Evolutionary conservation across 2,329 filamentous ascomycete species (phyloP), one percentile per base, ranked within the genome.

Genomic region (Ophiostoma tasmaniense): DNA sequence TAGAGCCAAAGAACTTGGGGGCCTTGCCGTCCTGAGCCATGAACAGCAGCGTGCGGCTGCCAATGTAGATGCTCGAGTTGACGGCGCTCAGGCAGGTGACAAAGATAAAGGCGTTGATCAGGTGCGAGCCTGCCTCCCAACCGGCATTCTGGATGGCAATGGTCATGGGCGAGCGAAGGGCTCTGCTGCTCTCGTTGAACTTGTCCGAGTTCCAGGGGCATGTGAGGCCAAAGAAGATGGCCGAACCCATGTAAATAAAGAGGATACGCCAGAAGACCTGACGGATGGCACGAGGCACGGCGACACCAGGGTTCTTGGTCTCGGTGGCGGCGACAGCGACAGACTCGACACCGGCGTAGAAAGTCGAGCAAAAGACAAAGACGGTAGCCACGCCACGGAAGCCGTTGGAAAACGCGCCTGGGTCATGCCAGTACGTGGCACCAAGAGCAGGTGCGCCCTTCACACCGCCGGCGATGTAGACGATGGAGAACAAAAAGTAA

Each of bases 71-170:
- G 10, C 88, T 90, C 67, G 86, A 88, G 78, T 93, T 93, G 73
- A 89, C 85, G 22, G 90, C 89, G 0, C 84, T 88, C 50, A 92
- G 80, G 68, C 90, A 90, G 14, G 90, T 91, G 10, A 91, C 80
- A 66, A 93, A 83, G 74, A 92, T 91, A 74, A 92, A 89, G 52
- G 87, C 89, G 73, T 93, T 93, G 79, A 93, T 90, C 1, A 93
- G 83, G 75, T 93, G 87, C 0, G 90, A 89, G 68, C 89, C 90
- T 33, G 85, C 86, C 68, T 89, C 78, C 85, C 89, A 93, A 0
- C 90, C 90, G 0, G 90, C 90, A 70, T 86, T 91, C 71, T 89
- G 85, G 64, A 93, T 85, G 1, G 89, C 89, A 70, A 92, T 85
- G 0, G 89, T 92, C 84, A 92, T 90, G 0, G 89, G 89, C 25